Evolutionary conservation across 73 alveolate genomes (phyloP).

Genomic region (Vitrella brassicaformis): DNA sequence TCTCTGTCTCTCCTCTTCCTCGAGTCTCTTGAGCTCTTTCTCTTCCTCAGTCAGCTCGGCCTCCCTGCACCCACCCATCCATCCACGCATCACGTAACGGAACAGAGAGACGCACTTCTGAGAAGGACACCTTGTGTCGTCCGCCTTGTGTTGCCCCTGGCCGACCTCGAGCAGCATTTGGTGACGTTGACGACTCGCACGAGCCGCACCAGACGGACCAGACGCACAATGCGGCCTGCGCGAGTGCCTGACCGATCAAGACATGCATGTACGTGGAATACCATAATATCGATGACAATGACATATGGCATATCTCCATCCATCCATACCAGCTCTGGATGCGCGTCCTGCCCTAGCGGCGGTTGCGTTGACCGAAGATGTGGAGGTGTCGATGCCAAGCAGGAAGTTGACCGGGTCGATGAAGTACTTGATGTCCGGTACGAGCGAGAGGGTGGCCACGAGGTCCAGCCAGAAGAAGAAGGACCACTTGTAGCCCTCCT

Average conservation of each 20-base stretch:
- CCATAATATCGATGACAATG: no score
- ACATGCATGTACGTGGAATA: no score
- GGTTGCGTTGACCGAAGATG: background rate
- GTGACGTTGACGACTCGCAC: background rate
- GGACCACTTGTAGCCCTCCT: conserved; percentile 48
- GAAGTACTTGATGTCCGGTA: conserved; percentile 8
- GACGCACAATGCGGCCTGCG: background rate
- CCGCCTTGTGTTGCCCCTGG: no score
- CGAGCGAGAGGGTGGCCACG: conserved; percentile 70
- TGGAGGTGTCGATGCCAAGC: background rate
- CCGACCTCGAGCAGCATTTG: background rate
- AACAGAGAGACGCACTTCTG: no score
- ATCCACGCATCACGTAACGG: no score
- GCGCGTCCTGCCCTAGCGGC: background rate
- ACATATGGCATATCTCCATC: no score
- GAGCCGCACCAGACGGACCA: background rate
- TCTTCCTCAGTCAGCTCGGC: background rate
- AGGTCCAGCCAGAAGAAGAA: conserved; percentile 87
- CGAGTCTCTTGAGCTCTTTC: background rate
- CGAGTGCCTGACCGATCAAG: no score
- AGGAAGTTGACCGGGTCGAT: background rate
- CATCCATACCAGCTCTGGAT: background rate
- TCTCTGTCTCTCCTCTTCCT: background rate
- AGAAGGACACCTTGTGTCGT: no score
- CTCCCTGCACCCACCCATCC: no score